Conservation (phyloP, 2,329 filamentous ascomycete genomes). For the Xylariaceae sp. region DNA sequence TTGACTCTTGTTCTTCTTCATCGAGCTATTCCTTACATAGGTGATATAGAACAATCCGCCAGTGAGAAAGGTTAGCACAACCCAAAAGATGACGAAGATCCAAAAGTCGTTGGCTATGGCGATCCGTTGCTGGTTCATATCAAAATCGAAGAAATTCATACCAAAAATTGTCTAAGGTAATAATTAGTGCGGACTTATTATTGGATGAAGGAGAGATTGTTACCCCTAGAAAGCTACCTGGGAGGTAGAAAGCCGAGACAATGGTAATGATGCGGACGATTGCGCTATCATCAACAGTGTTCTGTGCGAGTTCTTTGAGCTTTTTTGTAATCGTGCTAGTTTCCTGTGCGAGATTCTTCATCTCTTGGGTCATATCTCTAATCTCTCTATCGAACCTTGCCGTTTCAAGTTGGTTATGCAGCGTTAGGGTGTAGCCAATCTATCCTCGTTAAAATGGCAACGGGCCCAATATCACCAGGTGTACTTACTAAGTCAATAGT, state of each 20-base stretch:
- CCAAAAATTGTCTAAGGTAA: constrained; percentile 22
- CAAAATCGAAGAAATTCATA: constrained; percentile 31
- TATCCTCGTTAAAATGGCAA: background rate
- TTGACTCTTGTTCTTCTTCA: background rate
- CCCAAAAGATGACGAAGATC: constrained; percentile 20
- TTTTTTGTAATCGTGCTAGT: constrained; percentile 28
- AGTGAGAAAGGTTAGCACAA: background rate
- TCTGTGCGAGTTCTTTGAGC: constrained; percentile 32
- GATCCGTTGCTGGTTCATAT: background rate
- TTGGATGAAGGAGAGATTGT: background rate
- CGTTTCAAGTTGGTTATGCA: constrained; percentile 11
- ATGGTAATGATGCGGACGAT: constrained; percentile 37
- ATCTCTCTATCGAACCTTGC: constrained; percentile 10
- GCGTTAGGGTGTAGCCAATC: constrained; percentile 22
- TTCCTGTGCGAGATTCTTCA: constrained; percentile 24
- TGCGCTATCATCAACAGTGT: constrained; percentile 34
- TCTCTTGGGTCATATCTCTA: constrained; percentile 19
- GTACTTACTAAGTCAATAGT: constrained; percentile 21
- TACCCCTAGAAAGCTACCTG: constrained; percentile 34
- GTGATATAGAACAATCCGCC: background rate
- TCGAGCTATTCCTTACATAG: background rate
- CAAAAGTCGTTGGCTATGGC: constrained; percentile 17
- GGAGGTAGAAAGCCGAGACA: constrained; percentile 36
- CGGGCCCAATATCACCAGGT: too few relatives aligned
- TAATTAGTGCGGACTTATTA: background rate